phyloP scores from a whole-genome alignment of 257 asterid genomes.

The Scutellaria barbata region DNA sequence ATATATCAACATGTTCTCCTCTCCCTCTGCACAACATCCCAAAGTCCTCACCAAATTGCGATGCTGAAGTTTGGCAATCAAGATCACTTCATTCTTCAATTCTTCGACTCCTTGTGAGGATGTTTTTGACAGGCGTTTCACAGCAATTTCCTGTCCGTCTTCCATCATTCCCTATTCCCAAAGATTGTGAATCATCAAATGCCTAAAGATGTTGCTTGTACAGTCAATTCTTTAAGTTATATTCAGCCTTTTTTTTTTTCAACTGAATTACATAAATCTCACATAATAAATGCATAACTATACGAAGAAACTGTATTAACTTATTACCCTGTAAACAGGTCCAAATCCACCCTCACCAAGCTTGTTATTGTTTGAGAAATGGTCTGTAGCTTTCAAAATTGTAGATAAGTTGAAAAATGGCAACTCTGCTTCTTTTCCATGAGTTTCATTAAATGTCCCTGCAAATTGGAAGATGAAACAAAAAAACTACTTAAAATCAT shows the following conservation, averaged over 20 bases:
- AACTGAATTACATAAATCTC: too few species aligned
- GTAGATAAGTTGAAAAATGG: background rate
- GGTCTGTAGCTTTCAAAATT: background rate
- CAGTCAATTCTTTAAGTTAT: background rate
- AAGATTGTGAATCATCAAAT: background rate
- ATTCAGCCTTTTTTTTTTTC: too few species aligned
- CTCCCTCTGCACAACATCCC: constrained; percentile 21
- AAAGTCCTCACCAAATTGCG: constrained; percentile 21
- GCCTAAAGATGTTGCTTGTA: background rate
- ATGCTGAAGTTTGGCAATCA: constrained; percentile 22
- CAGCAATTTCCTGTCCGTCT: constrained; percentile 28
- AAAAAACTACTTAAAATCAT: background rate
- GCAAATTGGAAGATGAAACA: background rate
- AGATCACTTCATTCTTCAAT: constrained; percentile 11
- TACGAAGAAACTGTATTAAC: background rate
- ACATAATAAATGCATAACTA: background rate
- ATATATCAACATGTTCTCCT: constrained; percentile 28
- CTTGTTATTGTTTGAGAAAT: background rate
- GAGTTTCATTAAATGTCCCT: background rate
- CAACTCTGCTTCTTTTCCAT: background rate
- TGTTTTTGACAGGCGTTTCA: constrained; percentile 6
- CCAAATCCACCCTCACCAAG: constrained; percentile 28
- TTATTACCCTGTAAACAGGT: constrained; percentile 3
- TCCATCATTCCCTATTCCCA: constrained; percentile 8
- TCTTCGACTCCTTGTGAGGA: constrained; percentile 22